phyloP scores from a whole-genome alignment of 176 grass and related monocot species.

The Phoenix roebelenii region DNA sequence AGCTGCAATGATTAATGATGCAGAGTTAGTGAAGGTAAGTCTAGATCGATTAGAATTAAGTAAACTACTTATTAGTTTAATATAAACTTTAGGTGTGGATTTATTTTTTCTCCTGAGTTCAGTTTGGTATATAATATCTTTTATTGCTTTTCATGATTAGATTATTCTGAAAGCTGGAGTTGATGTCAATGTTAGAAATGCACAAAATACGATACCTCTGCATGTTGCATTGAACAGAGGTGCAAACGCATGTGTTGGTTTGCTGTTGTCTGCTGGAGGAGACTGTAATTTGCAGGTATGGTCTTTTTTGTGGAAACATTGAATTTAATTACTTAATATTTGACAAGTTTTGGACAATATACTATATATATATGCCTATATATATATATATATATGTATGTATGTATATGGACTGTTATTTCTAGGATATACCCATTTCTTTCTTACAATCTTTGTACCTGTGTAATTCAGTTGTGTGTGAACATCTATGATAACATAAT shows the following conservation, averaged over 20 bases:
- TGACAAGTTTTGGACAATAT: no score
- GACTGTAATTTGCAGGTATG: conserved; percentile 89
- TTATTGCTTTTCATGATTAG: conserved; percentile 24
- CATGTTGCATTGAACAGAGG: conserved; percentile 97
- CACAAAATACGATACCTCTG: conserved; percentile 90
- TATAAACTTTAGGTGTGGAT: no score
- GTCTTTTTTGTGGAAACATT: no score
- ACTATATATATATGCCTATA: no score
- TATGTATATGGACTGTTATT: no score
- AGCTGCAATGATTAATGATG: conserved; percentile 97
- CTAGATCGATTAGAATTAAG: background rate
- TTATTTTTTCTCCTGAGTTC: background rate
- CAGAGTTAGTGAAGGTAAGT: conserved; percentile 77
- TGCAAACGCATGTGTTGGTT: conserved; percentile 86
- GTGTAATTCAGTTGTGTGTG: no score
- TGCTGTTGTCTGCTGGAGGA: conserved; percentile 91
- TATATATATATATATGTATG: no score
- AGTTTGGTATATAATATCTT: conserved; percentile 8
- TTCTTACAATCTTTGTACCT: no score
- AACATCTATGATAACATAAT: no score
- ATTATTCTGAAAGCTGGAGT: conserved; percentile 94
- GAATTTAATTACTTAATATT: no score
- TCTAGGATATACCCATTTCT: no score
- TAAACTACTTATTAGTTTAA: no score
- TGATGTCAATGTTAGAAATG: conserved; percentile 96